Evolutionary conservation across 805 yeast species (phyloP).

Genomic region (Pichia gijzeniarum): DNA sequence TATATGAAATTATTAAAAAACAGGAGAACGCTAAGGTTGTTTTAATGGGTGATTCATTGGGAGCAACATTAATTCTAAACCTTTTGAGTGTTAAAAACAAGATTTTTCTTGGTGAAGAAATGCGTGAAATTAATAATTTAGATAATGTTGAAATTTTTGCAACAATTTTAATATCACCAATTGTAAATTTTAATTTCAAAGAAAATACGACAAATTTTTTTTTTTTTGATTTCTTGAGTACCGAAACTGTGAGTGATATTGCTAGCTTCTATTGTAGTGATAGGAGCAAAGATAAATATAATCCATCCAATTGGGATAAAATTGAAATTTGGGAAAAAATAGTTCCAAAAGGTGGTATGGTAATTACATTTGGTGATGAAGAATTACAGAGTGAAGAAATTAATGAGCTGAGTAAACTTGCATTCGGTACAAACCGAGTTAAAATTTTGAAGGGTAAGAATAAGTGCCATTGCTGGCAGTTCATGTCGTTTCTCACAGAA

Average conservation of each 20-base stretch:
- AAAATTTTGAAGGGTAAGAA: conserved; percentile 30
- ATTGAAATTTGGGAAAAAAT: conserved; percentile 34
- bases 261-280: conserved; percentile 10
- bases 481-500: conserved; percentile 36
- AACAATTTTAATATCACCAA: conserved; percentile 25
- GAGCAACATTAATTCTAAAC: conserved; percentile 38
- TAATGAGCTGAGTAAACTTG: conserved; percentile 25
- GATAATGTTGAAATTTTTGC: conserved; percentile 18
- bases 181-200: conserved; percentile 13
- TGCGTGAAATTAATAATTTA: conserved; percentile 14
- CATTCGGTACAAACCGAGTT: conserved; percentile 27
- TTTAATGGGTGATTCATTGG: conserved; percentile 42
- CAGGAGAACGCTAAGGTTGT: conserved; percentile 28
- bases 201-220: too few relatives aligned
- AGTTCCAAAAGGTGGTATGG: conserved; percentile 36
- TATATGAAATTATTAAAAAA: background rate
- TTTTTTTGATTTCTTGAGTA: conserved; percentile 10
- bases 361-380: conserved; percentile 38
- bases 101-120: conserved; percentile 5
- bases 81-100: conserved; percentile 23
- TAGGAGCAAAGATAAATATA: background rate
- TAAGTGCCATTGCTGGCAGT: conserved; percentile 45
- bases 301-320: conserved; percentile 27
- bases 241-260: conserved; percentile 15
- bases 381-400: conserved; percentile 37